phyloP scores from a whole-genome alignment of 2,329 filamentous ascomycete genomes.

The Colletotrichum sp. region DNA sequence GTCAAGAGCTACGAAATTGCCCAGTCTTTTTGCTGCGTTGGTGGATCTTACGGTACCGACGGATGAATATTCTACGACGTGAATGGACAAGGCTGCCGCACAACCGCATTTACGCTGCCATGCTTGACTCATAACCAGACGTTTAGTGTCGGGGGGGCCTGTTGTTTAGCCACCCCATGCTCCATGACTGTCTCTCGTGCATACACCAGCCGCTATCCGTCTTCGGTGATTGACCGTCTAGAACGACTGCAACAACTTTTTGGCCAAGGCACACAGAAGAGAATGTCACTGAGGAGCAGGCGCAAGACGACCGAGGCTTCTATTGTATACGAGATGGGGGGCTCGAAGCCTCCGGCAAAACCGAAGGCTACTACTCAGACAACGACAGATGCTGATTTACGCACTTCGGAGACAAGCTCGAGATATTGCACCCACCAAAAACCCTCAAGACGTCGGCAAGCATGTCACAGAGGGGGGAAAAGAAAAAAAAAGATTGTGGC shows the following conservation, averaged over 20 bases:
- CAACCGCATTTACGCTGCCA: slow-evolving; percentile 8
- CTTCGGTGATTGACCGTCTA: slow-evolving; percentile 15
- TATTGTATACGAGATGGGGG: neutral
- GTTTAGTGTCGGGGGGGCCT: slow-evolving; percentile 13
- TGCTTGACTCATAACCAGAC: slow-evolving; percentile 19
- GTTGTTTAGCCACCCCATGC: slow-evolving; percentile 14
- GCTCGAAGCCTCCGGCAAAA: neutral
- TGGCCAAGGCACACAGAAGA: neutral
- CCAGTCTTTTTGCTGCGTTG: neutral
- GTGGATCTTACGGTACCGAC: neutral
- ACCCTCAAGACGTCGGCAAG: neutral
- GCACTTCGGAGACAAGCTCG: neutral
- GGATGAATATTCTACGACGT: slow-evolving; percentile 4
- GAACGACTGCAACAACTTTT: neutral
- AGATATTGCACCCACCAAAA: neutral
- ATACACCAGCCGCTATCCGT: neutral
- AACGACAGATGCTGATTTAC: neutral
- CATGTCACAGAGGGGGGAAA: neutral
- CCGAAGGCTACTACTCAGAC: neutral
- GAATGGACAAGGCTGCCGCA: slow-evolving; percentile 17
- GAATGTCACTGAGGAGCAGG: neutral
- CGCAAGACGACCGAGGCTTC: neutral
- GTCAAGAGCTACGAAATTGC: neutral
- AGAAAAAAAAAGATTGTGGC: neutral
- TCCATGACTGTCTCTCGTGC: neutral